Evolutionary conservation across 2,329 filamentous ascomycete species (phyloP), one percentile per base, ranked within the genome.

Genomic region (Metarhizium guizhouense): DNA sequence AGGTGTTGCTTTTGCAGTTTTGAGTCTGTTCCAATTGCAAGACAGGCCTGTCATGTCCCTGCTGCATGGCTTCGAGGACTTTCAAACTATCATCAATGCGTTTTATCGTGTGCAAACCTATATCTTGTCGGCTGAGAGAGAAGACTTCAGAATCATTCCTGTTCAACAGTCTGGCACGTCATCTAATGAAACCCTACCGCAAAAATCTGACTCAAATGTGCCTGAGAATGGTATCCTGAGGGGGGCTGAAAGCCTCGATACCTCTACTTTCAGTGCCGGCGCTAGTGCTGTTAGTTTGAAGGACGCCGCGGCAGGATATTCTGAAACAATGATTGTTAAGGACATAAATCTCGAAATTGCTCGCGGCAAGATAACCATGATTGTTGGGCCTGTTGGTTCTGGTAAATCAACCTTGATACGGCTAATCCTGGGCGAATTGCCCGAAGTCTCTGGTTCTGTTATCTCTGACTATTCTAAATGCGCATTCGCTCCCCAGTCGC

Each of bases 341-440:
- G 29, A 55, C 4, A 48, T 63, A 25, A 59, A 51, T 34, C 53
- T 63, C 34, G 52, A 58, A 2, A 47, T 63, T 14, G 30, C 29
- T 10, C 55, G 52, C 16, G 57, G 55, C n/a, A 58, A 60, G 53
- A 64, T 40, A 0, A 61, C 62, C 18, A 62, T 65, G 56, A 54
- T 65, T 30, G 47, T 59, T 36, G 63, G 63, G 2, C 63, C 62
- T 0, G 60, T 65, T 13, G 63, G 63, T 6, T 61, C 53, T 1
- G 63, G 63, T 3, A 65, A 65, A 52, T 60, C 63, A 7, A 64
- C 62, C 1, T 42, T 65, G 11, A 51, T 63, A n/a, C 58, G 58
- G 40, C 54, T 61, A n/a, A 47, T 65, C 3, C 56, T 65, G 0
- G 61, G 61, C 14, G 63, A 65, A 54, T 51, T 64, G 30, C 60